Percentiles rank a stretch among this genome's conserved stretches.
These are phyloP conservation scores for Paraconiothyrium brasiliense DNA, from an alignment of 2,329 filamentous ascomycete genomes.

Conservation along the genomic window DNA sequence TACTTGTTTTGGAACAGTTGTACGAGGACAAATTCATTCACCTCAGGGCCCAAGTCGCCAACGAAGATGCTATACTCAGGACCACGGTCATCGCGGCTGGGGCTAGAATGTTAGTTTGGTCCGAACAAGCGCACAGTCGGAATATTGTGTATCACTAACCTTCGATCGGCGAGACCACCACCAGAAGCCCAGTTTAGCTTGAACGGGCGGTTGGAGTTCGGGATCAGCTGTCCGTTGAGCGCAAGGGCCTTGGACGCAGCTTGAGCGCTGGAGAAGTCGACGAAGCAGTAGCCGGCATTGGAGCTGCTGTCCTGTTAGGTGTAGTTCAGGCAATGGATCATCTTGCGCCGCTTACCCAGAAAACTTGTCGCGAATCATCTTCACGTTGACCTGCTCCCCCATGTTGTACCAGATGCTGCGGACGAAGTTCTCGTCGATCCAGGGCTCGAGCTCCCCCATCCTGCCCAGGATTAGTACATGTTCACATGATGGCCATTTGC, in stretches of 20 bases:
- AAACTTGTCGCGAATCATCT: conserved; percentile 99
- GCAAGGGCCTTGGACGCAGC: conserved; percentile 91
- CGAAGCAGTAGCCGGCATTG: conserved; percentile 98
- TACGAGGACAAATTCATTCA: conserved; percentile 97
- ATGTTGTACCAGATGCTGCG: conserved; percentile 94
- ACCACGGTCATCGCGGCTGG: conserved; percentile 85
- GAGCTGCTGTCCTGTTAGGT: conserved; percentile 71
- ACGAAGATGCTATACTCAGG: conserved; percentile 98
- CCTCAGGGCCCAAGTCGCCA: conserved; percentile 95
- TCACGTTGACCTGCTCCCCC: conserved; percentile 95
- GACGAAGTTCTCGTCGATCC: conserved; percentile 99
- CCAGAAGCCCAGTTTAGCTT: conserved; percentile 99
- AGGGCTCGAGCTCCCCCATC: conserved; percentile 99
- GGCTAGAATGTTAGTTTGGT: conserved; percentile 29
- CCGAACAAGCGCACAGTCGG: conserved; percentile 14
- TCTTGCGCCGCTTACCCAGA: conserved; percentile 75
- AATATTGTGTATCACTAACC: conserved; percentile 62
- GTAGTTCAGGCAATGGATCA: conserved; percentile 9
- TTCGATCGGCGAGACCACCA: conserved; percentile 91
- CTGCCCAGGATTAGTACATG: conserved; percentile 58
- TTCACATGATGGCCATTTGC: not conserved
- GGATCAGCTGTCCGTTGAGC: conserved; percentile 87
- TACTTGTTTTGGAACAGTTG: conserved; percentile 97
- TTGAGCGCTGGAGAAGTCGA: conserved; percentile 85
- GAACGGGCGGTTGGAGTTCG: conserved; percentile 93